Evolutionary conservation across 257 asterid genomes (phyloP).

Genomic region (Salvia splendens): DNA sequence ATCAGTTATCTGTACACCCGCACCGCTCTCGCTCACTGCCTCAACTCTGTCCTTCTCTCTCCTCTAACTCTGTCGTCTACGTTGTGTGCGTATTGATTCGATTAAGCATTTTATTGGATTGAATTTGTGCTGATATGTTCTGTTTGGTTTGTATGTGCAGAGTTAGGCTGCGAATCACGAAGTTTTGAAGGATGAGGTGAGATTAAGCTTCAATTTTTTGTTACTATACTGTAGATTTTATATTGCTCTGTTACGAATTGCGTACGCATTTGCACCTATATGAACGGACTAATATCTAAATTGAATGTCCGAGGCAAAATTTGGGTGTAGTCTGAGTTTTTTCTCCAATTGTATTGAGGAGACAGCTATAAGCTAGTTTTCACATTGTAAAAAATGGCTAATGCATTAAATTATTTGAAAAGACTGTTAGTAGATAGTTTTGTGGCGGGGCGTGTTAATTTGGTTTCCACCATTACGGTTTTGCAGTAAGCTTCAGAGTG

Average conservation of each 20-base stretch:
- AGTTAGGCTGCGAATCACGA: slow-evolving; percentile 19
- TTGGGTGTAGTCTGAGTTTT: not conserved
- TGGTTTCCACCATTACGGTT: not conserved
- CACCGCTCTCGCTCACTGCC: slow-evolving; percentile 2
- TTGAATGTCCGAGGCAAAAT: not conserved
- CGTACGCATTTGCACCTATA: not conserved
- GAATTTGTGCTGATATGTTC: not conserved
- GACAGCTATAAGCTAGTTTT: not conserved
- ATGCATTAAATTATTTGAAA: not conserved
- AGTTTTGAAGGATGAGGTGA: slow-evolving; percentile 39
- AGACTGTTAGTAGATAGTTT: not conserved
- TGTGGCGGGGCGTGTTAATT: slow-evolving; percentile 5
- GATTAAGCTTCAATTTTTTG: not conserved
- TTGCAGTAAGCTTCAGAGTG: slow-evolving; percentile 56
- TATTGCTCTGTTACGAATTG: not conserved
- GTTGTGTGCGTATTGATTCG: not conserved
- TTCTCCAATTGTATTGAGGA: not conserved
- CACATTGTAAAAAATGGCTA: not conserved
- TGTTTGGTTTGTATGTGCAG: slow-evolving; percentile 29
- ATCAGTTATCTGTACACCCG: not conserved
- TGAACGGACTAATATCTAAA: not conserved
- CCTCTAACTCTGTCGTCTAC: not conserved
- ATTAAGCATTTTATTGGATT: not conserved
- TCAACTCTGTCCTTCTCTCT: not conserved
- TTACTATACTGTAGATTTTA: not conserved